A percentile compares a stretch with the other conserved stretches of the same genome.
phyloP scores from a whole-genome alignment of 202 grass and related monocot species.

The Panicum virgatum region DNA sequence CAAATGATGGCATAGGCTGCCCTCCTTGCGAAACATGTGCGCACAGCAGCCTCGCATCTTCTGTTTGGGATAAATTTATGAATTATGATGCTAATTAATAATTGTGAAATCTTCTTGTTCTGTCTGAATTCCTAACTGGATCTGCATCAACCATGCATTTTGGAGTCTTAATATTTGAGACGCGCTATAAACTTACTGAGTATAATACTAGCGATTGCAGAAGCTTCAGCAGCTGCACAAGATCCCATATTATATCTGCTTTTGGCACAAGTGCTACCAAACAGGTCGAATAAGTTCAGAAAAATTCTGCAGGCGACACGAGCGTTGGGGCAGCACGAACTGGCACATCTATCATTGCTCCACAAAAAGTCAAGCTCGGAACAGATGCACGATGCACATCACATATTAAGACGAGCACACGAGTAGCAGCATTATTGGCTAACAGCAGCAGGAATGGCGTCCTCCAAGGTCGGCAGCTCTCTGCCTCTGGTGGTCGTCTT shows the following conservation, averaged over 20 bases:
- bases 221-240: background rate
- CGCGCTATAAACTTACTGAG: too few species aligned
- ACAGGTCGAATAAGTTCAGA: background rate
- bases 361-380: slow-evolving; percentile 6
- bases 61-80: background rate
- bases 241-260: background rate
- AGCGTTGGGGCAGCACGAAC: slow-evolving; percentile 20
- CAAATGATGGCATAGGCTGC: background rate
- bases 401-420: background rate
- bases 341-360: background rate
- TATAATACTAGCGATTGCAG: background rate
- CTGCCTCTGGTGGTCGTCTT: slow-evolving; percentile 46
- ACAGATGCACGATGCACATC: background rate
- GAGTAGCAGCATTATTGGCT: background rate
- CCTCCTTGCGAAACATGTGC: background rate
- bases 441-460: slow-evolving; percentile 2
- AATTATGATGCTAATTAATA: background rate
- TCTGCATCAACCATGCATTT: background rate
- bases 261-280: background rate
- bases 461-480: slow-evolving; percentile 26
- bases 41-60: background rate
- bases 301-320: background rate
- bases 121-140: background rate
- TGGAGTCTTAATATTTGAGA: background rate
- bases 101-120: background rate